Evolutionary conservation across 2,329 filamentous ascomycete species (phyloP), one percentile per base, ranked within the genome.

Genomic region (Cladosporium cucumerinum): DNA sequence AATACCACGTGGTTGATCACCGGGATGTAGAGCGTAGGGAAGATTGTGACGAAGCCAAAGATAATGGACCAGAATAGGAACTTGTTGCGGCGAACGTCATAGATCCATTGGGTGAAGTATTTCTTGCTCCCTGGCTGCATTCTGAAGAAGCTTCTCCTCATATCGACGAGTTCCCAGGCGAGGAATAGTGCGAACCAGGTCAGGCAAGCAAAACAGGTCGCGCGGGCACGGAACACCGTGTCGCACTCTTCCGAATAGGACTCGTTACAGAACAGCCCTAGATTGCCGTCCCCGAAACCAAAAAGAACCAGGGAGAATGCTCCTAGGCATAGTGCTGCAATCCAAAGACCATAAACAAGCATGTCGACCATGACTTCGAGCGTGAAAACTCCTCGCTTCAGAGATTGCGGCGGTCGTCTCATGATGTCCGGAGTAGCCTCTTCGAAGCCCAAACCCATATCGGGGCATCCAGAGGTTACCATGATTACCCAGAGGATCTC

Each of bases 401-500:
- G 77, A 76, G 89, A 84, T 68, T 94, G 91, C 0, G 93, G 93
- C 8, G 91, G 90, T 58, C 92, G 88, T 67, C 85, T 81, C 86
- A 96, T 92, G 66, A 96, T 88, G 73, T 94, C 90, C 1, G 86
- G 84, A 0, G 88, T 86, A 0, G 91, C 91, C 48, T 83, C 80
- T 77, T 96, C 92, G 69, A 92, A 89, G 21, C 92, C 92, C 0
- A 97, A 85, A 49, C 92, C 93, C 80, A 97, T 95, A 66, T 93
- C 93, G 1, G 92, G 92, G 76, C 95, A 87, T 4, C 89, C 91
- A 36, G 90, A 94, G 0, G 93, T 97, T 63, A 95, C 85, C 90
- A 96, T 94, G 78, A 96, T 96, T 76, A 97, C 76, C 91, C 91
- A 95, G 65, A 95, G 85, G 67, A 95, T 93, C 72, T 94, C 87